Conservation (phyloP, 106 monocot species). For the Phalaenopsis aphrodite region DNA sequence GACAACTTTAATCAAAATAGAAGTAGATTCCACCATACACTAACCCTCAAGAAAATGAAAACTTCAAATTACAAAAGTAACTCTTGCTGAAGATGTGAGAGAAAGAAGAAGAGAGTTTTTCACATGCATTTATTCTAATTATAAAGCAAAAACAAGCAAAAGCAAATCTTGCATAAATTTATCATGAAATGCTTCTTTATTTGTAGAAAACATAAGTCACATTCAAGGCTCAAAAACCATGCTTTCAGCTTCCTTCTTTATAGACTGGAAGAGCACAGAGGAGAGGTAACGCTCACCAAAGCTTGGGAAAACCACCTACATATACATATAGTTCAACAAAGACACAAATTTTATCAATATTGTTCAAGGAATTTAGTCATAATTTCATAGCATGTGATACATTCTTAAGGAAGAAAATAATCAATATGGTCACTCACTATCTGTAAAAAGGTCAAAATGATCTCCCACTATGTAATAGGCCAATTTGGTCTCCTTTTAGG, state of each 20-base stretch:
- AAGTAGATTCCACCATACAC: too few species aligned
- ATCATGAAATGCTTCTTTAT: background rate
- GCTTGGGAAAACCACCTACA: conserved; percentile 67
- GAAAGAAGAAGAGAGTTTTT: background rate
- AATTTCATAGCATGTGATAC: too few species aligned
- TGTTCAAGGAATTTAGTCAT: too few species aligned
- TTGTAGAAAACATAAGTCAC: background rate
- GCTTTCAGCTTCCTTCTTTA: conserved; percentile 55
- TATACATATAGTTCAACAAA: background rate
- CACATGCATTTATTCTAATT: background rate
- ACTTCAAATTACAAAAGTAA: too few species aligned
- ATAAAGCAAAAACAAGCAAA: background rate
- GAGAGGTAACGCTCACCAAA: conserved; percentile 72
- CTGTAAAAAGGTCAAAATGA: too few species aligned
- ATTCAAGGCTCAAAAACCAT: conserved; percentile 39
- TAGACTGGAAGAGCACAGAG: conserved; percentile 50
- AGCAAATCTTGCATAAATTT: background rate
- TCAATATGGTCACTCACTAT: too few species aligned
- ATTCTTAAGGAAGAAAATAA: too few species aligned
- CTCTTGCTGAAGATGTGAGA: background rate
- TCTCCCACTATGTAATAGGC: too few species aligned
- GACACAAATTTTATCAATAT: too few species aligned
- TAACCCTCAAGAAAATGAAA: too few species aligned
- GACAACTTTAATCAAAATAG: too few species aligned
- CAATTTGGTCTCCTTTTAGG: too few species aligned